These are phyloP conservation scores for Gremmenia infestans DNA, from an alignment of 2,329 filamentous ascomycete species.

Conservation along the genomic window DNA sequence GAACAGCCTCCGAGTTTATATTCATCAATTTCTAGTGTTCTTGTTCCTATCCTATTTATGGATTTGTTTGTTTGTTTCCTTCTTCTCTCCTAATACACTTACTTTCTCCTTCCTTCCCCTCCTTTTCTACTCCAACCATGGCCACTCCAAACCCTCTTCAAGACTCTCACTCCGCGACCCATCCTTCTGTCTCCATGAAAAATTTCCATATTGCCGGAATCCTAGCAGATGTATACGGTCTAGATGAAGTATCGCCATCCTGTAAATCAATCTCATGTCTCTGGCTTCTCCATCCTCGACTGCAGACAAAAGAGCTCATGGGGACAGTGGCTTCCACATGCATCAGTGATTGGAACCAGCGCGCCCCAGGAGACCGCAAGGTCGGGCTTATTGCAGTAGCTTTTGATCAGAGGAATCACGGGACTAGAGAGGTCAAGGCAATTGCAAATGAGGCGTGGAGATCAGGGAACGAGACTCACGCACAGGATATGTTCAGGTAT, in stretches of 20 bases:
- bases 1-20: no score
- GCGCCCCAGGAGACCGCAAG: constrained; percentile 28
- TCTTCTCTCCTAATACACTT: neutral
- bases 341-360: constrained; percentile 62
- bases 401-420: constrained; percentile 94
- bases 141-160: constrained; percentile 19
- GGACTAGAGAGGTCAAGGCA: constrained; percentile 61
- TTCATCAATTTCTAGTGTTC: no score
- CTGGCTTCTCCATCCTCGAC: constrained; percentile 86
- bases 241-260: constrained; percentile 60
- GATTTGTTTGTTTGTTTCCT: neutral
- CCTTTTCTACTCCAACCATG: neutral
- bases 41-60: neutral
- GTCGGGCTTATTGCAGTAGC: constrained; percentile 68
- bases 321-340: constrained; percentile 63
- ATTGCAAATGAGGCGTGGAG: constrained; percentile 72
- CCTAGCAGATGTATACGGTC: constrained; percentile 73
- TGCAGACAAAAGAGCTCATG: constrained; percentile 69
- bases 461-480: constrained; percentile 69
- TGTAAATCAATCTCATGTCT: constrained; percentile 63
- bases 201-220: constrained; percentile 74
- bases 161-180: constrained; percentile 3
- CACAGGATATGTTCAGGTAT: constrained; percentile 76
- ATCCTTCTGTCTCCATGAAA: constrained; percentile 50
- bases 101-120: neutral